Evolutionary conservation across 805 yeast species (phyloP), one percentile per base, ranked within the genome.

Genomic region (Kazachstania viticola): DNA sequence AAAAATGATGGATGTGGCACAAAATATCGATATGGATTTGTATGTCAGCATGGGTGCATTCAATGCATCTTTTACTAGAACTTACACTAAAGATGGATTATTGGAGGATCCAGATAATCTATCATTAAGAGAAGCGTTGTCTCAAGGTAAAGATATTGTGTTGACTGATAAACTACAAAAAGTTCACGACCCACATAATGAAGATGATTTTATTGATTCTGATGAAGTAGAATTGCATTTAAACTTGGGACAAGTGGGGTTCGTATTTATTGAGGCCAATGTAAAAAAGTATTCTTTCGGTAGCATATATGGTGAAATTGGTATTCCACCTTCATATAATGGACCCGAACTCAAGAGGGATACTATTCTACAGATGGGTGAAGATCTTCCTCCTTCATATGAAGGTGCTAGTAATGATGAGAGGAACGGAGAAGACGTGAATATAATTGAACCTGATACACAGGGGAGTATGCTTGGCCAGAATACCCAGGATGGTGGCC

Each of bases 281-380:
- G 87, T 81, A 16, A 80, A 81, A 47, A 80, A 78, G 49, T 81
- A 88, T 81, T 85, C 85, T 12, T 79, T 75, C 55, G 93, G 53
- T 17, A 45, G 57, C 19, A 50, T 55, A 4, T 51, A 39, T 38
- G 69, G 69, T 4, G 62, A 59, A 3, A 62, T 64, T 38, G 69
- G 69, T 5, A 50, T 62, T 11, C 69, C 69, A 4, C 69, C 69
- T 5, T 54, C 65, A 2, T 64, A 62, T 41, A 53, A 52, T 29
- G 69, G 68, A 3, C 55, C 54, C 34, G 60, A 58, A 30, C 46
- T 46, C 29, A 53, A 53, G 18, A 51, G 51, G 13, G 84, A 79
- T 43, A 62, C 68, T 16, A 58, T 79, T 3, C 56, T 79, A 34
- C 87, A 75, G 42, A 73, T 70, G 48, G 87, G 87, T 3, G 87